Conservation (phyloP, 2,329 filamentous ascomycete species). For the Penicillium sp. region DNA sequence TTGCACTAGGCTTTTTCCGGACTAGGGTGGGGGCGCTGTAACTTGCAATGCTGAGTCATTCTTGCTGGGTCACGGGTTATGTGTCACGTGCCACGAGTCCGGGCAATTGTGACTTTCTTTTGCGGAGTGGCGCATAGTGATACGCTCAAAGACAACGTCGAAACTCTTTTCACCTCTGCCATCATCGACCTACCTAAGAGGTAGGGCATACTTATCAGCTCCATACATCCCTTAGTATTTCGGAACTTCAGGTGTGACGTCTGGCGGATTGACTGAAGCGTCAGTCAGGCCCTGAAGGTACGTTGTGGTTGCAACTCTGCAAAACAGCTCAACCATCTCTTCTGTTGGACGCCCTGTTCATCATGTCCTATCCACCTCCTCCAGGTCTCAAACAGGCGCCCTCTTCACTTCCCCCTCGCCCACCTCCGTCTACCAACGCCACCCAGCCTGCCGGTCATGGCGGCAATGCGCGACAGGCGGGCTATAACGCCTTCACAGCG, state of each 20-base stretch:
- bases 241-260: constrained; percentile 30
- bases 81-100: background rate
- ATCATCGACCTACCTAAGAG: background rate
- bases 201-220: background rate
- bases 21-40: constrained; percentile 31
- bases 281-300: constrained; percentile 41
- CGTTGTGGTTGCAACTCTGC: constrained; percentile 35
- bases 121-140: background rate
- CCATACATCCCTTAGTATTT: background rate
- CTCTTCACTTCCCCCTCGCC: constrained; percentile 70
- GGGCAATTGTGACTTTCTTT: background rate
- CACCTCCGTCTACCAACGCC: constrained; percentile 54
- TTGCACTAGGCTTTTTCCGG: constrained; percentile 19
- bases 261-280: constrained; percentile 33
- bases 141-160: background rate
- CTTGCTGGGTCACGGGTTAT: background rate
- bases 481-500: constrained; percentile 48
- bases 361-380: constrained; percentile 82
- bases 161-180: background rate
- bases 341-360: constrained; percentile 45
- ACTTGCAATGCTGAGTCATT: background rate
- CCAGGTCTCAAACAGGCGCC: constrained; percentile 60
- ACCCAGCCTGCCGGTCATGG: constrained; percentile 32
- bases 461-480: constrained; percentile 28
- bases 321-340: constrained; percentile 29